Percentiles rank a stretch among this genome's conserved stretches.
Conservation (phyloP, 2,329 filamentous ascomycete genomes). For the Sclerotinia borealis region DNA sequence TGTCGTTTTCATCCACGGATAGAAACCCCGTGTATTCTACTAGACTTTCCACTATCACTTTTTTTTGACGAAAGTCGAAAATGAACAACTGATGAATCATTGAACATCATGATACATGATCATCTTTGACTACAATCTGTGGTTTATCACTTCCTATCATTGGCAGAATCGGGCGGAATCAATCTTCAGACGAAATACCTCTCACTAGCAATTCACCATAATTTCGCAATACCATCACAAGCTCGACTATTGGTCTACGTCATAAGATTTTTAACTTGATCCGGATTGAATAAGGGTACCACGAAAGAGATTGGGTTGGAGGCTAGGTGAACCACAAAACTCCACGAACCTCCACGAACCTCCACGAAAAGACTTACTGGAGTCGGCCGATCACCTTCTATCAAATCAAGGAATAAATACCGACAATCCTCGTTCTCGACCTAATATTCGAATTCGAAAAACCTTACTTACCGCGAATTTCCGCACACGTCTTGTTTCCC, state of each 20-base stretch:
- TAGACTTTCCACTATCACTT: not conserved
- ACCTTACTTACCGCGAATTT: not conserved
- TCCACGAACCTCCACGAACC: not conserved
- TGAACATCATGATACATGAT: constrained; percentile 8
- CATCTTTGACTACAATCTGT: not conserved
- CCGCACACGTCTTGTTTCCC: not conserved
- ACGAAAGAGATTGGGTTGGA: not conserved
- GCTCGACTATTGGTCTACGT: not conserved
- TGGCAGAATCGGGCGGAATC: not conserved
- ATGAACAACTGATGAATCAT: not conserved
- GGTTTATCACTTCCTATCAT: not conserved
- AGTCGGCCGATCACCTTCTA: not conserved
- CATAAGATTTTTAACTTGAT: not conserved
- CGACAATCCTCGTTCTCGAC: not conserved
- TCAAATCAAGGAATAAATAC: not conserved
- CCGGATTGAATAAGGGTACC: not conserved
- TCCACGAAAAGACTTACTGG: not conserved
- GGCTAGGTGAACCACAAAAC: not conserved
- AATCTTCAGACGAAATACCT: not conserved
- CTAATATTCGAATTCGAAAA: not conserved
- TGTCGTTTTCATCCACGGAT: not conserved
- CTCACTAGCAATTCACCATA: not conserved
- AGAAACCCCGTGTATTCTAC: not conserved
- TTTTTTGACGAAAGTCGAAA: not conserved
- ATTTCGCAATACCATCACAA: not conserved